Percentiles rank a stretch among this genome's conserved stretches.
Conservation (phyloP, 164 flowering plant species). For the Taxillus chinensis region DNA sequence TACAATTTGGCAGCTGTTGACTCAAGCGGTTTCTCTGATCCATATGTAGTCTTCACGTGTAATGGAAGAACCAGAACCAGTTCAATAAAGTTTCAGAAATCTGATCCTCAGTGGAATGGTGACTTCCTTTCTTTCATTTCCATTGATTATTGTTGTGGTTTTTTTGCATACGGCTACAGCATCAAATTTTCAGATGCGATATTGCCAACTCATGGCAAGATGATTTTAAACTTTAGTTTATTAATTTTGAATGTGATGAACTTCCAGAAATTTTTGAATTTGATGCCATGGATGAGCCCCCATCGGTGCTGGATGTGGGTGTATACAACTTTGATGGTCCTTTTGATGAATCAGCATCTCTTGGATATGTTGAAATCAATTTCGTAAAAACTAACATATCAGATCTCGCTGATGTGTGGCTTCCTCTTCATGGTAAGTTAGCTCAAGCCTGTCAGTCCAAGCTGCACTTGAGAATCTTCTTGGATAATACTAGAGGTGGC, state of each 20-base stretch:
- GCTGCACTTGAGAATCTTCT: slow-evolving; percentile 74
- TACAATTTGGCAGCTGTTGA: slow-evolving; percentile 76
- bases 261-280: slow-evolving; percentile 92
- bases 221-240: too few species aligned
- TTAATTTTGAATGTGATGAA: background rate
- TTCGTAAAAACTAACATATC: slow-evolving; percentile 66
- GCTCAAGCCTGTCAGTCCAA: slow-evolving; percentile 88
- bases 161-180: background rate
- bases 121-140: slow-evolving; percentile 6
- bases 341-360: slow-evolving; percentile 77
- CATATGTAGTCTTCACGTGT: slow-evolving; percentile 86
- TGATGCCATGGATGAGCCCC: slow-evolving; percentile 97
- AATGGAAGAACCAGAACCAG: slow-evolving; percentile 89
- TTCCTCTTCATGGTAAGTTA: slow-evolving; percentile 83
- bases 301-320: slow-evolving; percentile 79
- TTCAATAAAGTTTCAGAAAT: slow-evolving; percentile 86
- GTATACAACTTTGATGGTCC: slow-evolving; percentile 98
- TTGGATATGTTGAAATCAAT: slow-evolving; percentile 86
- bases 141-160: background rate
- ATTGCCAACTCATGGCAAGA: too few species aligned
- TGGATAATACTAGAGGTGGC: slow-evolving; percentile 65
- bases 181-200: too few species aligned
- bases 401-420: slow-evolving; percentile 79
- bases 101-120: slow-evolving; percentile 94
- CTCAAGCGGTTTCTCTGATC: slow-evolving; percentile 79